phyloP scores from a whole-genome alignment of 176 grass and related monocot genomes.

The Aegilops bicornis region DNA sequence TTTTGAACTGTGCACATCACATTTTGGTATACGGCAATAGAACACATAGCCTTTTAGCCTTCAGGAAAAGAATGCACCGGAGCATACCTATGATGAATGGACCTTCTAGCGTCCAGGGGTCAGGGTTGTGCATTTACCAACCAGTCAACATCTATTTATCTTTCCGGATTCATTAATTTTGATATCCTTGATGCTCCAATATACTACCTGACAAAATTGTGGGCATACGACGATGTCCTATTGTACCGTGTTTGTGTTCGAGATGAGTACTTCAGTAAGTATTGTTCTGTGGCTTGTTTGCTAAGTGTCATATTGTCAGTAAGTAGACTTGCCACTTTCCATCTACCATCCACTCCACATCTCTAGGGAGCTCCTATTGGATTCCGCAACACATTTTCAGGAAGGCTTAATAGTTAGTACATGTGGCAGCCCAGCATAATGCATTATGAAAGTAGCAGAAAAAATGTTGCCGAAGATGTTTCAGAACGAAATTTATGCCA shows the following conservation, averaged over 20 bases:
- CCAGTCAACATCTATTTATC: background rate
- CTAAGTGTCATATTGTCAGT: background rate
- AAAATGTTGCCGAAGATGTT: background rate
- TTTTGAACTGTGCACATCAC: too few relatives aligned
- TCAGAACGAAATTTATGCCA: constrained; percentile 2
- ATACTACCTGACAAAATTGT: background rate
- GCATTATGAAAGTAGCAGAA: background rate
- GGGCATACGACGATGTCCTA: constrained; percentile 8
- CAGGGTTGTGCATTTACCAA: background rate
- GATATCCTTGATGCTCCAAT: background rate
- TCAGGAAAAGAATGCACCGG: background rate
- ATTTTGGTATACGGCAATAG: too few relatives aligned
- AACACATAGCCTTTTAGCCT: background rate
- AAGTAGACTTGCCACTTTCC: background rate
- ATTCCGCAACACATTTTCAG: background rate
- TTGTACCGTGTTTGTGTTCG: background rate
- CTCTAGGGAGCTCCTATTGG: background rate
- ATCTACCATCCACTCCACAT: background rate
- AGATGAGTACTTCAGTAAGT: background rate
- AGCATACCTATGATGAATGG: background rate
- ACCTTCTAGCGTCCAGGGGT: background rate
- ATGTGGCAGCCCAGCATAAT: background rate
- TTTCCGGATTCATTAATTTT: background rate
- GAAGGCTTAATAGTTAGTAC: background rate
- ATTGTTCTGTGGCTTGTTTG: background rate